Percentiles rank a stretch among this genome's conserved stretches.
These are phyloP conservation scores for Pseudogymnoascus sp. DNA, from an alignment of 2,329 filamentous ascomycete species.

Conservation along the genomic window DNA sequence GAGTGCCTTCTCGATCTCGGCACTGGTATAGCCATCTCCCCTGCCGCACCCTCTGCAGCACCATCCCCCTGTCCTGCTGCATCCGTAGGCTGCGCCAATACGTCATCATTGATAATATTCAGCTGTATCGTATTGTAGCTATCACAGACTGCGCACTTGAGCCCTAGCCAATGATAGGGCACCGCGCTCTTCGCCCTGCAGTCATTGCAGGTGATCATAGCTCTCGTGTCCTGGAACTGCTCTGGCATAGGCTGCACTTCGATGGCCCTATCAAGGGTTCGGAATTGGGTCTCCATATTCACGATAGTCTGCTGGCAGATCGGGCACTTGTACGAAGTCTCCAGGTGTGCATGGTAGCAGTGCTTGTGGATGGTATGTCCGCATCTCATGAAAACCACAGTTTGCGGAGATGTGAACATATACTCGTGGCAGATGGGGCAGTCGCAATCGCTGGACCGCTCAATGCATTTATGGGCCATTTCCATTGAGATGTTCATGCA, in stretches of 20 bases:
- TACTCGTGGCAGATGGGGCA: slow-evolving; percentile 97
- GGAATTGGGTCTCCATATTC: slow-evolving; percentile 95
- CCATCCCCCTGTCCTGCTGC: slow-evolving; percentile 19
- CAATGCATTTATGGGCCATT: slow-evolving; percentile 84
- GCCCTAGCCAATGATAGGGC: slow-evolving; percentile 85
- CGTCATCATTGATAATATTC: slow-evolving; percentile 44
- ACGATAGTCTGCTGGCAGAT: slow-evolving; percentile 94
- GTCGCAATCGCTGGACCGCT: slow-evolving; percentile 87
- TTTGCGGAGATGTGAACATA: slow-evolving; percentile 83
- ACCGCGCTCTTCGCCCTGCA: slow-evolving; percentile 82
- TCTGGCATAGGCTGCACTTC: slow-evolving; percentile 83
- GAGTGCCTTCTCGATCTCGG: neutral
- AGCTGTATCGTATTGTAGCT: slow-evolving; percentile 64
- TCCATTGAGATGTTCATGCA: slow-evolving; percentile 87
- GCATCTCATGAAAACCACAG: slow-evolving; percentile 89
- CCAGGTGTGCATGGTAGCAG: slow-evolving; percentile 84
- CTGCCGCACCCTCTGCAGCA: slow-evolving; percentile 13
- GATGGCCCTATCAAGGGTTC: slow-evolving; percentile 82
- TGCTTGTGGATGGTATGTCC: slow-evolving; percentile 90
- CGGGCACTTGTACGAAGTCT: slow-evolving; percentile 87
- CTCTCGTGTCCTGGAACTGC: slow-evolving; percentile 71
- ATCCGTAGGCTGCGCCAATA: slow-evolving; percentile 19
- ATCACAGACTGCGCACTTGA: slow-evolving; percentile 71
- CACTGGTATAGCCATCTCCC: slow-evolving; percentile 15
- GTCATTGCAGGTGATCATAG: slow-evolving; percentile 87